Conservation (phyloP, 495 filamentous ascomycete species). For the Hyphodiscus hymeniophilus region DNA sequence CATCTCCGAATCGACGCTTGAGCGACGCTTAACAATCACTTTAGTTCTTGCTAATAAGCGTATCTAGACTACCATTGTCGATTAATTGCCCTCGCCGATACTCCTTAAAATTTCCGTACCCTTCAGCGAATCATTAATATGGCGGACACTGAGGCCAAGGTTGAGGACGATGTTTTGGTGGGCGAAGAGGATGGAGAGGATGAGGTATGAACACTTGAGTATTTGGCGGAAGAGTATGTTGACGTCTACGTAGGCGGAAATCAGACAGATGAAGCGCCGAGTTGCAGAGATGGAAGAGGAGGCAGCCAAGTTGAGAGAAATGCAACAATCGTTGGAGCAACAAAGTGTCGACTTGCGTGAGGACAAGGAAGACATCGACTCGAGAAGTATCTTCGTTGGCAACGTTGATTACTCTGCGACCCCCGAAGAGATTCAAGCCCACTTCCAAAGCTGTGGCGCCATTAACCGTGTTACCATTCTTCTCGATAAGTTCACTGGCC, state of each 20-base stretch:
- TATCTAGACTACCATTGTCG: background rate
- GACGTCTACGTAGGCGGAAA: slow-evolving; percentile 61
- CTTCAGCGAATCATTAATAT: slow-evolving; percentile 10
- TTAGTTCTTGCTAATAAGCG: background rate
- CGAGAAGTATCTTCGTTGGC: slow-evolving; percentile 92
- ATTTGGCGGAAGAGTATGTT: background rate
- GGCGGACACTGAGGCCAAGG: slow-evolving; percentile 19
- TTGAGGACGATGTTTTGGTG: slow-evolving; percentile 15
- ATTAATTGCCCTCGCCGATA: background rate
- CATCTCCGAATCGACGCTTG: too few relatives aligned
- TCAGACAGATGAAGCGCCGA: slow-evolving; percentile 93
- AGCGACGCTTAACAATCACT: too few relatives aligned
- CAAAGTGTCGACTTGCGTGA: slow-evolving; percentile 75
- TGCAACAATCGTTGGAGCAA: slow-evolving; percentile 86
- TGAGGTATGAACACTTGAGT: slow-evolving; percentile 15
- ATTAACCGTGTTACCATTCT: slow-evolving; percentile 99
- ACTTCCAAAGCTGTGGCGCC: slow-evolving; percentile 94
- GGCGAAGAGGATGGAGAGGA: slow-evolving; percentile 20
- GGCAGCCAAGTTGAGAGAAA: slow-evolving; percentile 91
- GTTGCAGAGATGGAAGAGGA: slow-evolving; percentile 99
- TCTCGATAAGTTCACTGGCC: slow-evolving; percentile 94
- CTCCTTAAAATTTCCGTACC: background rate
- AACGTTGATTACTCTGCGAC: slow-evolving; percentile 98
- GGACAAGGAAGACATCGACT: slow-evolving; percentile 93
- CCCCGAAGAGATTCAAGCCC: slow-evolving; percentile 96